A percentile compares a stretch with the other conserved stretches of the same genome.
Evolutionary conservation across 768 basidiomycete species (phyloP).

Genomic region (Sporobolomyces phaffii): DNA sequence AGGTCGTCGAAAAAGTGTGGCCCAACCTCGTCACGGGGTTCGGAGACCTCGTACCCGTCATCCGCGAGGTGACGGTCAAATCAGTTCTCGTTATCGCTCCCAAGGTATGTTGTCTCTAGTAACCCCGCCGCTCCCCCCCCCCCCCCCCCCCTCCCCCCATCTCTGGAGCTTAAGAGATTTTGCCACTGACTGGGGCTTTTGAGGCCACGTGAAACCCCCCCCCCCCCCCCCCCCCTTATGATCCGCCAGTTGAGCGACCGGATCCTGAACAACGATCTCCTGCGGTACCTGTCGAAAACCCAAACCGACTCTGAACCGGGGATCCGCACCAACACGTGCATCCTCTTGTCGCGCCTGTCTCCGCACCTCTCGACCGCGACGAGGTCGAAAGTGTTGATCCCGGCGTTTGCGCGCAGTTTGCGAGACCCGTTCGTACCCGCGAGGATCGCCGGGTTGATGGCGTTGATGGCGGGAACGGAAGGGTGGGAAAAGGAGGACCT

Average conservation of each 20-base stretch:
- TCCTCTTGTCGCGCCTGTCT: slow-evolving; percentile 84
- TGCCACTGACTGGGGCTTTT: no score
- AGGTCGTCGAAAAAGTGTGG: slow-evolving; percentile 81
- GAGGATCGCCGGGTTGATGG: slow-evolving; percentile 88
- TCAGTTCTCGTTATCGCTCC: slow-evolving; percentile 75
- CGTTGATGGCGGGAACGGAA: slow-evolving; percentile 87
- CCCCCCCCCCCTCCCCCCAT: background rate
- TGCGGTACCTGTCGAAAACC: slow-evolving; percentile 83
- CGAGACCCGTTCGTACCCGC: slow-evolving; percentile 90
- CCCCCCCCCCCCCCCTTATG: background rate
- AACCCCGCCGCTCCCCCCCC: background rate
- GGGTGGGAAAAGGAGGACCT: slow-evolving; percentile 82
- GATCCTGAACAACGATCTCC: slow-evolving; percentile 89
- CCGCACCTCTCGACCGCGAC: slow-evolving; percentile 79
- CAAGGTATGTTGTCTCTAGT: slow-evolving; percentile 55
- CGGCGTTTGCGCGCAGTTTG: slow-evolving; percentile 81
- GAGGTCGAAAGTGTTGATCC: slow-evolving; percentile 91
- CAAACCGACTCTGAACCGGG: slow-evolving; percentile 89
- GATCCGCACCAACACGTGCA: slow-evolving; percentile 94
- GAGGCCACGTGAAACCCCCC: no score
- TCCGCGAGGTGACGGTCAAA: slow-evolving; percentile 89
- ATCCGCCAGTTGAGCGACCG: slow-evolving; percentile 71
- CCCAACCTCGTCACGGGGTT: slow-evolving; percentile 94
- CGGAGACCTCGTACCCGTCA: slow-evolving; percentile 83
- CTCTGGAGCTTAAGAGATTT: background rate